phyloP scores from a whole-genome alignment of 495 filamentous ascomycete species.

The Apiosordaria backusii region DNA sequence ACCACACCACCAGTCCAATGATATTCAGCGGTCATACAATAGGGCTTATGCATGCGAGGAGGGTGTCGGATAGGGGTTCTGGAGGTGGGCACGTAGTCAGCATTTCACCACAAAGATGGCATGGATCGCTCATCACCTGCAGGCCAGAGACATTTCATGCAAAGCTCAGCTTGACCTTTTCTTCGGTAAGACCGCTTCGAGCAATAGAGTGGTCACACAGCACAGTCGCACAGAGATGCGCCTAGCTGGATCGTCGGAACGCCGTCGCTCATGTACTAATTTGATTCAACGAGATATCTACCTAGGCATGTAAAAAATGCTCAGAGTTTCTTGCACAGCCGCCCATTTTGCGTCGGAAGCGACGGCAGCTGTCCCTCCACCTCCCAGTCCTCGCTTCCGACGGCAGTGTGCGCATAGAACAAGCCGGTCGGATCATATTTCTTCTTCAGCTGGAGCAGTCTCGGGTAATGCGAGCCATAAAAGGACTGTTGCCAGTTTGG shows the following conservation, averaged over 20 bases:
- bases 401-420: slow-evolving; percentile 54
- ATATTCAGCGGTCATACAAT: neutral
- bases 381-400: slow-evolving; percentile 53
- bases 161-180: neutral
- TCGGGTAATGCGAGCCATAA: slow-evolving; percentile 52
- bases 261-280: too few relatives aligned
- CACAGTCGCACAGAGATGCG: too few relatives aligned
- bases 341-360: slow-evolving; percentile 37
- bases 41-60: neutral
- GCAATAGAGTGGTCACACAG: too few relatives aligned
- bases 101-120: too few relatives aligned
- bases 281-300: neutral
- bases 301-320: neutral
- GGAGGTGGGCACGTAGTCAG: too few relatives aligned
- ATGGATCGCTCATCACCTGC: neutral
- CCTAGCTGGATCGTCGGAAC: too few relatives aligned
- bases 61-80: neutral
- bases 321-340: slow-evolving; percentile 28
- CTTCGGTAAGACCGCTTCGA: too few relatives aligned
- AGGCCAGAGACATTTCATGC: neutral
- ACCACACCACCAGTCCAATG: too few relatives aligned
- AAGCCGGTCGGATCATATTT: slow-evolving; percentile 52
- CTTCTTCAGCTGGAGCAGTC: slow-evolving; percentile 50
- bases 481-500: slow-evolving; percentile 58
- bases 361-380: slow-evolving; percentile 20